Evolutionary conservation across 768 basidiomycete genomes (phyloP).

Genomic region (Tephrocybe sp.): DNA sequence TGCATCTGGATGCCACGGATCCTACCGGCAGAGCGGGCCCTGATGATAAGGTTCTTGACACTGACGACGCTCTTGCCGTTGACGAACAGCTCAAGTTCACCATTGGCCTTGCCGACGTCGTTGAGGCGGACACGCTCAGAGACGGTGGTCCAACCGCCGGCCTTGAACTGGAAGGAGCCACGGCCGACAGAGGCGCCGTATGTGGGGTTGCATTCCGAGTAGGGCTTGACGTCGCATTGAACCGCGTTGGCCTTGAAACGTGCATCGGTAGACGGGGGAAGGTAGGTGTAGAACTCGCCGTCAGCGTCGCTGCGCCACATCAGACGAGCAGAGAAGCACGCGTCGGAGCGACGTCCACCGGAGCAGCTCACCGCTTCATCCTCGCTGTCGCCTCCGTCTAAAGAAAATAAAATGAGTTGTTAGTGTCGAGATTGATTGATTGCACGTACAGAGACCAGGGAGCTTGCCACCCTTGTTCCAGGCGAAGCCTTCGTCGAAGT

Average conservation of each 20-base stretch:
- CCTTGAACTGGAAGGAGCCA: constrained; percentile 62
- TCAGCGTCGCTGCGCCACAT: constrained; percentile 66
- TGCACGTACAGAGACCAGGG: constrained; percentile 64
- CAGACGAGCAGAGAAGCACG: constrained; percentile 64
- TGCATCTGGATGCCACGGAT: constrained; percentile 73
- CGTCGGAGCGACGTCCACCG: constrained; percentile 56
- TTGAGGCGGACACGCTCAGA: constrained; percentile 74
- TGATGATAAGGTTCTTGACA: constrained; percentile 53
- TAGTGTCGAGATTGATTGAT: not conserved
- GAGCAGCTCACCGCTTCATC: constrained; percentile 55
- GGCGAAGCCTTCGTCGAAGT: constrained; percentile 61
- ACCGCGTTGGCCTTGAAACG: constrained; percentile 46
- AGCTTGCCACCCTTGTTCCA: constrained; percentile 72
- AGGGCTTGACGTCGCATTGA: constrained; percentile 47
- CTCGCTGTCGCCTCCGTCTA: constrained; percentile 57
- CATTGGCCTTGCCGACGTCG: constrained; percentile 66
- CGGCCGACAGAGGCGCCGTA: constrained; percentile 72
- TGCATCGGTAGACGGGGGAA: constrained; percentile 45
- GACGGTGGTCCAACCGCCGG: constrained; percentile 70
- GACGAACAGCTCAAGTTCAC: constrained; percentile 67
- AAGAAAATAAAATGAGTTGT: constrained; percentile 5
- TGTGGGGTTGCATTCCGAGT: constrained; percentile 55
- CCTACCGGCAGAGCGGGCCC: constrained; percentile 44
- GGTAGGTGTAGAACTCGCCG: constrained; percentile 74
- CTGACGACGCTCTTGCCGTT: constrained; percentile 66